These are phyloP conservation scores for Alisma plantagoaquatica DNA, from an alignment of 106 monocot genomes.

Conservation along the genomic window DNA sequence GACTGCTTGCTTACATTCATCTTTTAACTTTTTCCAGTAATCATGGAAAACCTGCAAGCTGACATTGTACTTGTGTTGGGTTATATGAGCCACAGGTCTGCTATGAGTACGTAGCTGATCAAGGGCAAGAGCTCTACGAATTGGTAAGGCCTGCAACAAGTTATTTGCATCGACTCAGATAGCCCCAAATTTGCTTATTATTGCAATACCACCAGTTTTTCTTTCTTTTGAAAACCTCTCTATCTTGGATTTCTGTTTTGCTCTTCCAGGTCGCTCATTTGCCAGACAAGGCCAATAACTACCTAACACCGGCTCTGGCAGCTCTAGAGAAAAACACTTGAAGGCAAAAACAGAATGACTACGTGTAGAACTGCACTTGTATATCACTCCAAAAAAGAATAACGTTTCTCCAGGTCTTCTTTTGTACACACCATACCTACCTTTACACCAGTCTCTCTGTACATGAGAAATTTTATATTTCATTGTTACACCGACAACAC, in stretches of 20 bases:
- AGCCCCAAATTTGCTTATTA: background rate
- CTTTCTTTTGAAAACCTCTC: background rate
- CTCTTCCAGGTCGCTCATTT: slow-evolving; percentile 82
- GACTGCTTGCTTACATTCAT: background rate
- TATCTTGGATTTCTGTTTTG: background rate
- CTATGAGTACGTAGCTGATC: slow-evolving; percentile 84
- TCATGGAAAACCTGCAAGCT: too few species aligned
- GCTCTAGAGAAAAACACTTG: slow-evolving; percentile 93
- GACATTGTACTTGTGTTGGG: too few species aligned
- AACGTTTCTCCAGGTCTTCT: too few species aligned
- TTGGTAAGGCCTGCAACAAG: slow-evolving; percentile 32
- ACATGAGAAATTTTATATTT: too few species aligned
- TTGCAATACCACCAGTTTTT: background rate
- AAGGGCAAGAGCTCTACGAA: slow-evolving; percentile 87
- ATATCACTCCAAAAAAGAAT: too few species aligned
- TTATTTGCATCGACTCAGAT: background rate
- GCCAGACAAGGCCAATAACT: slow-evolving; percentile 99
- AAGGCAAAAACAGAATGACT: slow-evolving; percentile 11
- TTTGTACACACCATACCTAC: too few species aligned
- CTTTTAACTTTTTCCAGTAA: too few species aligned
- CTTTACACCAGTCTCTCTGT: too few species aligned
- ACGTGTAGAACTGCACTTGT: too few species aligned
- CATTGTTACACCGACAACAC: too few species aligned
- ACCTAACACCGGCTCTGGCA: slow-evolving; percentile 87
- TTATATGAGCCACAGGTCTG: slow-evolving; percentile 83